Percentiles rank a stretch among this genome's conserved stretches.
phyloP scores from a whole-genome alignment of 805 yeast species.

The Candida jianshihensis region DNA sequence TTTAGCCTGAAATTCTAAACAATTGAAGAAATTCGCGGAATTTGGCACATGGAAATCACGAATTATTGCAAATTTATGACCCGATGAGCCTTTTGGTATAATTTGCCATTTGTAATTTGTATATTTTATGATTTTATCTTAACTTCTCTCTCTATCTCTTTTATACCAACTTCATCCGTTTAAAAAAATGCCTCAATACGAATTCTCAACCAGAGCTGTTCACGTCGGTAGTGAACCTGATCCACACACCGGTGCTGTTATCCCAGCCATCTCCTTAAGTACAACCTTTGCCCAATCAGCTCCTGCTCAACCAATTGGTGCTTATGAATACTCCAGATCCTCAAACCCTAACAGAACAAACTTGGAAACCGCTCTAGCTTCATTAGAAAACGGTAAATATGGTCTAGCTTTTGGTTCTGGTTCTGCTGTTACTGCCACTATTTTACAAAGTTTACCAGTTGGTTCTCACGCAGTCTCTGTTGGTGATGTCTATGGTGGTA shows the following conservation, averaged over 20 bases:
- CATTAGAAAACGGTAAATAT: constrained; percentile 67
- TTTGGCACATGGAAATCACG: not conserved
- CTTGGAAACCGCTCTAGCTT: constrained; percentile 72
- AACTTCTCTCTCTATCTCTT: not conserved
- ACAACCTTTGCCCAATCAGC: constrained; percentile 79
- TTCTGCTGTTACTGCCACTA: constrained; percentile 73
- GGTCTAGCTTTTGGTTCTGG: constrained; percentile 83
- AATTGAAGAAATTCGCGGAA: too few species aligned
- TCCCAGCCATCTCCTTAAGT: constrained; percentile 74
- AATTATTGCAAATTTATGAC: not conserved
- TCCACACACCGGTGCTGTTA: constrained; percentile 77
- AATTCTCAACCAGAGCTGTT: constrained; percentile 74
- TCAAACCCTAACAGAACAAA: constrained; percentile 82
- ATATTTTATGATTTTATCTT: not conserved
- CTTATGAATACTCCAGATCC: constrained; percentile 78
- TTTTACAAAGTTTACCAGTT: constrained; percentile 65
- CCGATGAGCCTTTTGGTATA: not conserved
- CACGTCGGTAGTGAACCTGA: constrained; percentile 76
- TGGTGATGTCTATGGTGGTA: constrained; percentile 88
- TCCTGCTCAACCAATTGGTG: constrained; percentile 73
- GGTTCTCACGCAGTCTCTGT: constrained; percentile 71
- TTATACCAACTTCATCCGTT: not conserved
- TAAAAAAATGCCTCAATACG: constrained; percentile 21
- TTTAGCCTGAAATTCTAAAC: too few species aligned
- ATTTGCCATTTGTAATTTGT: not conserved